Percentiles rank a stretch among this genome's conserved stretches.
Conservation (phyloP, 2,329 filamentous ascomycete species). For the Seiridium cupressi region DNA sequence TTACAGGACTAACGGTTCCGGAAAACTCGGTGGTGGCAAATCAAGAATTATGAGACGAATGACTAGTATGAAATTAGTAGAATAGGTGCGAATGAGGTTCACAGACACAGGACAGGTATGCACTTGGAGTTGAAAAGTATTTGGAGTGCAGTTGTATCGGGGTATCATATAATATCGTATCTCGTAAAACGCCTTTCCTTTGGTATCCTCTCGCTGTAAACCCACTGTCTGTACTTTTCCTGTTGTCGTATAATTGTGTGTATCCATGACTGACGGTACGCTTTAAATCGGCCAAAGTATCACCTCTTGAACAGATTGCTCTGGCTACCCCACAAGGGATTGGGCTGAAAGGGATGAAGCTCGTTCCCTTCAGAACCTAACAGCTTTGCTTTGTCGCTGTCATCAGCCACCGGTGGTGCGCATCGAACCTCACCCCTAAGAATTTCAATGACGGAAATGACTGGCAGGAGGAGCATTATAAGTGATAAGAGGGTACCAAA, state of each 20-base stretch:
- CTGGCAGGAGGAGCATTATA: constrained; percentile 56
- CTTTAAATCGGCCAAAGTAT: background rate
- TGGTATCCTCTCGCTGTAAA: background rate
- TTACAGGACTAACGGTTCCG: no score
- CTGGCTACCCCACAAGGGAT: constrained; percentile 1
- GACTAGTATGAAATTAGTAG: no score
- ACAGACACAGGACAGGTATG: no score
- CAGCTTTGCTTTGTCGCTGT: background rate
- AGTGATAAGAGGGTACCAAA: constrained; percentile 63
- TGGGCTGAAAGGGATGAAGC: constrained; percentile 4
- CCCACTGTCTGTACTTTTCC: background rate
- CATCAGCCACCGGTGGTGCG: constrained; percentile 22
- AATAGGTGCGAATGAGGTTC: no score
- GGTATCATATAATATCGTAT: no score
- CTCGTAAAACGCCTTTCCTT: no score
- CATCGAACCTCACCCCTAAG: constrained; percentile 41
- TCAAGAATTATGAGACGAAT: no score
- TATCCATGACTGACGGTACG: no score
- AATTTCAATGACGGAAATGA: constrained; percentile 61
- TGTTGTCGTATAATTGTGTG: background rate
- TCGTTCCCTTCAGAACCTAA: background rate
- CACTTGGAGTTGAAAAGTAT: no score
- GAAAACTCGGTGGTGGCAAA: no score
- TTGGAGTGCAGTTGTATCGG: no score
- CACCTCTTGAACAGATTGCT: background rate